Base-by-base conservation (phyloP, 2,329 filamentous ascomycete genomes). In the Aspergillus terreus region DNA sequence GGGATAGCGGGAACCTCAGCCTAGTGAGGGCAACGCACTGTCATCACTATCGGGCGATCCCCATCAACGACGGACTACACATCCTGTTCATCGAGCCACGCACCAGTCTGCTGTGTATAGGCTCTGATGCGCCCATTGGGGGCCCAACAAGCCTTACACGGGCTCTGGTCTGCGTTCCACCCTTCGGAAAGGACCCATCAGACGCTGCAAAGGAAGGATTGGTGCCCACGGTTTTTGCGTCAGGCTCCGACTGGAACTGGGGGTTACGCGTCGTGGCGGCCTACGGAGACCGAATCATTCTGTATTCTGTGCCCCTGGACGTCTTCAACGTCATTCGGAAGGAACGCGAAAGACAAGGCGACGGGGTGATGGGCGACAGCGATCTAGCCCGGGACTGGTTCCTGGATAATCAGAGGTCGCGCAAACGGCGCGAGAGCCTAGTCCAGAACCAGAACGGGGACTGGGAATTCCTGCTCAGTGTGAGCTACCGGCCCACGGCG, bases 51-150 rank as follows among this genome's bases (percentile, higher is more conserved):
- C 79, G 78, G 43, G 83, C 84, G 2, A 69, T 86, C 11, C 84
- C 85, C 3, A 65, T 88, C 36, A 84, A 82, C 54, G 85, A 88
- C 63, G 84, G 84, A 1, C 72, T 80, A 50, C 83, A 87, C 58
- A 74, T 88, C 33, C 67, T 87, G 4, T 87, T 86, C 63, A 82
- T 82, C 6, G 83, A 87, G 61, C 83, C 84, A 4, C 66, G 67
- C 10, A 80, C 76, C 1, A 78, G 76, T 9, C 66, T 76, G 7
- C 74, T 88, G 6, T 84, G 79, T 54, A 69, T 88, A 14, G 84
- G 85, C 3, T 82, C 76, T 43, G 82, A 87, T 69, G 78, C 81
- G 0, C 81, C 82, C 1, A 70, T 82, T 15, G 74, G 74, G n/a
- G 81, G 82, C 41, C 79, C 75, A 49, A 82, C 74, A 0, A 83